A percentile compares a stretch with the other conserved stretches of the same genome.
phyloP scores from a whole-genome alignment of 2,329 filamentous ascomycete species.

The Fusarium hostae region DNA sequence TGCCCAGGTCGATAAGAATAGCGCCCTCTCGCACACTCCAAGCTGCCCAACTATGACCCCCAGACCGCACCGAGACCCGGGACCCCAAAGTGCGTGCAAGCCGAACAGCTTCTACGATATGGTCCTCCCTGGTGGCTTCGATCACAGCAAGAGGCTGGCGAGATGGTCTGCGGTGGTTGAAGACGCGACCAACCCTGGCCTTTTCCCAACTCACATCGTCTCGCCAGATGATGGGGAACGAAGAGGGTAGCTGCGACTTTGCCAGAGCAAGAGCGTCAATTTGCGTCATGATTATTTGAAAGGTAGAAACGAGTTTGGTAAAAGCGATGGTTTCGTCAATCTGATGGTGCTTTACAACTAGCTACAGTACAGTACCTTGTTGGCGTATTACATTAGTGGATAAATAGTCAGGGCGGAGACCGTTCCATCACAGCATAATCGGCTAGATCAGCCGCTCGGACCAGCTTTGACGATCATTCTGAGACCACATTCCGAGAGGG shows the following conservation, averaged over 20 bases:
- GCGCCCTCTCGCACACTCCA: background rate
- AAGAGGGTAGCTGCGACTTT: background rate
- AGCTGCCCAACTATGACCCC: background rate
- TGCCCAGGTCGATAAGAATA: background rate
- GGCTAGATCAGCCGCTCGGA: background rate
- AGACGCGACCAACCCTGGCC: background rate
- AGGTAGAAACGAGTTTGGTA: background rate
- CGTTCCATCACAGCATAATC: background rate
- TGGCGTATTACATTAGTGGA: no score
- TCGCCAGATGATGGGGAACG: background rate
- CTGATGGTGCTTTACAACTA: accelerated
- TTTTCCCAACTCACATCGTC: background rate
- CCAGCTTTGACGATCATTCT: background rate
- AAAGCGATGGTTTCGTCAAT: accelerated
- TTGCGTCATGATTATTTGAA: background rate
- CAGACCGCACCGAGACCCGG: background rate
- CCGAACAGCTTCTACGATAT: background rate
- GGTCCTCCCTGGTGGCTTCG: background rate
- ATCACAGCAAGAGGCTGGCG: background rate
- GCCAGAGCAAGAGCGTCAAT: background rate
- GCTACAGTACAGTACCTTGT: no score
- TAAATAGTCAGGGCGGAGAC: background rate
- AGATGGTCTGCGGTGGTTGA: background rate
- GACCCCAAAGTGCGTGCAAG: background rate
- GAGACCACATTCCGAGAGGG: background rate